A percentile compares a stretch with the other conserved stretches of the same genome.
These are phyloP conservation scores for Corylus americana DNA, from an alignment of 306 rosid species.

Conservation along the genomic window DNA sequence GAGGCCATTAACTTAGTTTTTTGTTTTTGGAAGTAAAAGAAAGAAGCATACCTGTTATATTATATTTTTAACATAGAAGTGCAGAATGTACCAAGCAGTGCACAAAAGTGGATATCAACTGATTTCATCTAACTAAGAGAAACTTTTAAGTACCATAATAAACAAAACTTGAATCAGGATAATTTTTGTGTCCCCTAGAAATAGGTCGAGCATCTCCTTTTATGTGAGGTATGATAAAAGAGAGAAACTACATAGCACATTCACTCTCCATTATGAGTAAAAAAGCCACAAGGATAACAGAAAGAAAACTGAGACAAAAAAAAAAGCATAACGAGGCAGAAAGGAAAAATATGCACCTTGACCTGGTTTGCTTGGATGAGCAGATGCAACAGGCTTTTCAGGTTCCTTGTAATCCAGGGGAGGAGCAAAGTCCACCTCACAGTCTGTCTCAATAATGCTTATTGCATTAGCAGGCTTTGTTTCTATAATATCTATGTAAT, in stretches of 20 bases:
- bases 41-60: background rate
- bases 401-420: slow-evolving; percentile 99
- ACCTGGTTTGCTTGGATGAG: slow-evolving; percentile 47
- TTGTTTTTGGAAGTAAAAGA: background rate
- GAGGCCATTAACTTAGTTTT: no score
- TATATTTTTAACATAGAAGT: background rate
- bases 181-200: background rate
- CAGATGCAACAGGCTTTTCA: slow-evolving; percentile 55
- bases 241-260: background rate
- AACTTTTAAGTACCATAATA: background rate
- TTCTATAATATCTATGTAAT: slow-evolving; percentile 91
- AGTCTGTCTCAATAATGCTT: slow-evolving; percentile 95
- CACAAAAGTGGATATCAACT: background rate
- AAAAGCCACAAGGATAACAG: background rate
- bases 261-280: background rate
- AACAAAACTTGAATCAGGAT: background rate
- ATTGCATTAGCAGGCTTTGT: slow-evolving; percentile 85
- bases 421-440: slow-evolving; percentile 99
- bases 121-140: background rate
- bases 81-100: background rate
- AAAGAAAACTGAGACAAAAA: slow-evolving; percentile 20
- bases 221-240: background rate
- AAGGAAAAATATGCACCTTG: slow-evolving; percentile 48
- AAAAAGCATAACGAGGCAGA: background rate
- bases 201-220: background rate